phyloP scores from a whole-genome alignment of 1,284 basidiomycete genomes.

The Marasmius oreades region DNA sequence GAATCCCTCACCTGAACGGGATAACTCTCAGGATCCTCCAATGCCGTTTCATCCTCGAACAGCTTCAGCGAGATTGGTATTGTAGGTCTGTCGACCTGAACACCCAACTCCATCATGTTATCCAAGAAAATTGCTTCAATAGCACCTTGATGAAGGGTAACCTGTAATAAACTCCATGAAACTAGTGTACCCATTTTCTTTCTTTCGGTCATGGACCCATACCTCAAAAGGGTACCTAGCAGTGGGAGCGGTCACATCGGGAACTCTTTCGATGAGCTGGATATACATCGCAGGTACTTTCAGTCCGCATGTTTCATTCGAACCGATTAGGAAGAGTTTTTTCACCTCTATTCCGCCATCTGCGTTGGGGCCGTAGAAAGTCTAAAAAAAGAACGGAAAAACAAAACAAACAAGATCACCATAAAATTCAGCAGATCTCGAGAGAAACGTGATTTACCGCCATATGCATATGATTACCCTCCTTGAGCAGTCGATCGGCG shows the following conservation, averaged over 20 bases:
- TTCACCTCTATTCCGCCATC: conserved; percentile 58
- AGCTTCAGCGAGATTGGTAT: conserved; percentile 53
- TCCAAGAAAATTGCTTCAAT: conserved; percentile 71
- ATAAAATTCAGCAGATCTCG: not conserved
- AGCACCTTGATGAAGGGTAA: conserved; percentile 72
- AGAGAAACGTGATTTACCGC: conserved; percentile 41
- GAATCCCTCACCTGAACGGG: conserved; percentile 49
- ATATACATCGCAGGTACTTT: not conserved
- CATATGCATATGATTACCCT: conserved; percentile 68
- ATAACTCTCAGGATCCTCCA: conserved; percentile 43
- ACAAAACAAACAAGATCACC: not conserved
- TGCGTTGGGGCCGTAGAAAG: conserved; percentile 67
- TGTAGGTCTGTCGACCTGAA: conserved; percentile 57
- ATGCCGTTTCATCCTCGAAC: conserved; percentile 36
- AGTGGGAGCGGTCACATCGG: conserved; percentile 53
- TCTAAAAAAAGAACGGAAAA: conserved; percentile 34
- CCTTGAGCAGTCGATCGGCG: conserved; percentile 55
- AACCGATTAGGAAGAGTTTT: conserved; percentile 9
- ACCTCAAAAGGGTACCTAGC: conserved; percentile 69
- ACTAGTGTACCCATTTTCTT: too few species aligned
- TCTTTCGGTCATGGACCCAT: conserved; percentile 3
- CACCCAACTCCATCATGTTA: conserved; percentile 48
- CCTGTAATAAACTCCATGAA: conserved; percentile 29
- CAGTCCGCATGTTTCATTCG: not conserved
- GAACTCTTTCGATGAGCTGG: conserved; percentile 56